Base-by-base conservation (phyloP, 306 rosid genomes). In the Castanospermum australe region DNA sequence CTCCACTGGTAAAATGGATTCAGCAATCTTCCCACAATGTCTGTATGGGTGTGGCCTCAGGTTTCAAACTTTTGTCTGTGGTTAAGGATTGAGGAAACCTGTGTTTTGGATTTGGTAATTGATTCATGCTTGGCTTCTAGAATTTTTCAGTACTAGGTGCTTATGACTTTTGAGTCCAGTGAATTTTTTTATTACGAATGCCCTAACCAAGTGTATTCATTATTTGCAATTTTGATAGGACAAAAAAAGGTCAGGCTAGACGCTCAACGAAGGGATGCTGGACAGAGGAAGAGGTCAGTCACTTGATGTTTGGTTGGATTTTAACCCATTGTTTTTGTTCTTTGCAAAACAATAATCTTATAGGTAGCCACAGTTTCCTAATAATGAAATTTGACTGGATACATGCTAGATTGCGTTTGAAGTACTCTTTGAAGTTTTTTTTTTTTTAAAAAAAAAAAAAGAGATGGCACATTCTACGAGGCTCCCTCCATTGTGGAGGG, bases 231-330 rank as follows among this genome's bases (percentile, higher is more conserved):
- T 52, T 44, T 79, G 44, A 39, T 52, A 90, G 94, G 72, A 83
- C 72, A 62, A 45, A 2, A 36, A 75, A 38, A 56, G 86, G 77
- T 48, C 85, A 74, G 15, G 74, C 61, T 30, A 86, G 74, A 77
- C 84, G 87, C 67, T 88, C 88, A 36, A 28, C 71, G 1, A 81
- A 55, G 62, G 75, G 79, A 59, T 47, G 72, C 52, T 90, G 94
- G 89, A 81, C 87, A 13, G 87, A 81, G 55, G 82, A 88, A 79
- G 88, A 88, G 91, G 94, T 84, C 17, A 21, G 79, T 77, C 74
- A 18, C 48, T 73, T 17, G n/a, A 51, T 32, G 18, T 68, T 32
- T 55, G 55, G 28, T 84, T 65, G 21, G 22, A 56, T 51, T 55
- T 63, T 51, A 66, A 32, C 72, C 30, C 35, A 4, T 12, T 47